Evolutionary conservation across 1,284 basidiomycete genomes (phyloP), one percentile per base, ranked within the genome.

Genomic region (Sanghuangporus baumii): DNA sequence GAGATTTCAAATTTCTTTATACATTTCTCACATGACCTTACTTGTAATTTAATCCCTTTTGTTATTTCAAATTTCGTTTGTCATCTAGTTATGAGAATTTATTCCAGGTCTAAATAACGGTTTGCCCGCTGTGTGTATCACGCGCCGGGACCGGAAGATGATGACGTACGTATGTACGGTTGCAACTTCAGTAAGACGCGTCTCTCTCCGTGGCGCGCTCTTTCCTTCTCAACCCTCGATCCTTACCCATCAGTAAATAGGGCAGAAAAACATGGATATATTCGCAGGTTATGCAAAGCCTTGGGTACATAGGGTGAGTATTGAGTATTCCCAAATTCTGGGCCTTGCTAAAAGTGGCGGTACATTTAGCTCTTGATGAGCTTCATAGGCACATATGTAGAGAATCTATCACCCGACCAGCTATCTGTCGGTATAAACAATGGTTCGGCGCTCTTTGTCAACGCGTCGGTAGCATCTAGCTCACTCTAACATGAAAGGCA

Each of bases 361-460:
- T 9, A 65, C 48, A 20, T 7, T 46, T 62, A 93, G 91, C 74
- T 96, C 69, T 91, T 96, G 78, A 97, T 97, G 75, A 86, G 92
- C 69, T 91, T 97, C 67, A 87, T 98, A 57, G 93, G 94, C 50
- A 92, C 94, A 0, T 98, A 99, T 82, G 92, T 99, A 67, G 95
- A 97, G 78, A 97, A 98, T 70, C 79, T 99, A 73, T 95, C 98
- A 75, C 87, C 95, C 69, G 90, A 92, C 71, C 94, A 97, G 76
- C 89, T 99, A 56, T 96, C 95, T 71, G 90, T 97, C 78, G 96
- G 95, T 36, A 93, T 99, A 68, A 93, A 88, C 70, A 75, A 73
- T 64, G 57, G 57, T 55, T 16, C 26, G 20, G 26, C 26, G 3
- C 26, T 31, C 26, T 31, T 31, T 31, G 2, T 31, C 26, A 31